Base-by-base conservation (phyloP, 2,329 filamentous ascomycete genomes). In the Venturia aucupariae region DNA sequence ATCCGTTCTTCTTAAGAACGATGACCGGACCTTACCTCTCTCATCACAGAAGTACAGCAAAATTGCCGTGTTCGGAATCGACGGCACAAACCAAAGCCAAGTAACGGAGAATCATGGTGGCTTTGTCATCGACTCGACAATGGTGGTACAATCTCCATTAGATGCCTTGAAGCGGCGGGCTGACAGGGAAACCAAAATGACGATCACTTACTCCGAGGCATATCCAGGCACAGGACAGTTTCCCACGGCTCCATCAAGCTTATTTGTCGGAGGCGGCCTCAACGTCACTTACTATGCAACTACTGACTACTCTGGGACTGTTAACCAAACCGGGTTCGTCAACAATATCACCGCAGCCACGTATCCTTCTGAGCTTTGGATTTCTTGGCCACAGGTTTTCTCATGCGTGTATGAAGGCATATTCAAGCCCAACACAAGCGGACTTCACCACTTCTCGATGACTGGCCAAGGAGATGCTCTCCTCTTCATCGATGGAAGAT, bases 1-100 rank as follows among this genome's bases (percentile, higher is more conserved):
- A 19, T 44, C 41, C 5, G 88, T 91, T 1, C 78, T 92, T 15
- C 77, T 92, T 60, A 90, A 91, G 75, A 92, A 92, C 68, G 82
- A 90, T 15, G 81, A 82, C 44, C 78, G 78, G 17, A 72, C 87
- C 0, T 77, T 92, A 1, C 89, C 89, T 0, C 13, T 44, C 41
- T 44, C 41, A 15, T 44, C 41, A 44, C 41, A 5, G 15, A 44
- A 19, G 13, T 44, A 44, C 19, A 44, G 41, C 41, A 44, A 19
- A 4, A 44, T 44, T 5, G 41, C 41, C 15, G 41, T 44, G 41
- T 44, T 44, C 13, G 41, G 41, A 2, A 44, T 44, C 15, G 41
- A 44, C 19, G 13, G 41, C 41, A 44, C 41, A 19, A 44, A 44
- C 41, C 41, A 44, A 19, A 44, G 41, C 41, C 41, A 44, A 19